phyloP scores from a whole-genome alignment of 2,329 filamentous ascomycete species.

The Fusarium continuum region DNA sequence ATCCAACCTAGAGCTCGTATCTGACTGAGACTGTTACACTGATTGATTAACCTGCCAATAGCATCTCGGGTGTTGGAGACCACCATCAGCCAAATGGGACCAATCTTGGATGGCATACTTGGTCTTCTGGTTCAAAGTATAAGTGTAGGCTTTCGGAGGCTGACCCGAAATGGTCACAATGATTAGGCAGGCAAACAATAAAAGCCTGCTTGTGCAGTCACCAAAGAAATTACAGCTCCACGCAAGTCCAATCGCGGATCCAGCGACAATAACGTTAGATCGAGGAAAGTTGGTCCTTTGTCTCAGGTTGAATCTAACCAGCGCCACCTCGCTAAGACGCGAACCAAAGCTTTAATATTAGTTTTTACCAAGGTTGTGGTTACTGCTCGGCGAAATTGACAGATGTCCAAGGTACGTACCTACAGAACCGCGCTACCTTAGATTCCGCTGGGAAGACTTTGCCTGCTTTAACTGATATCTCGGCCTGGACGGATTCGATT shows the following conservation, averaged over 20 bases:
- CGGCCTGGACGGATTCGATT: background rate
- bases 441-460: background rate
- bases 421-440: no score
- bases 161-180: background rate
- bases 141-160: background rate
- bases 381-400: slow-evolving; percentile 11
- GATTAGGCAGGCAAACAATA: background rate
- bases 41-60: background rate
- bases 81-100: background rate
- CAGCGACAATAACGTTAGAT: background rate
- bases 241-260: background rate
- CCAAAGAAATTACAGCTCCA: background rate
- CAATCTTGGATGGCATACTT: no score
- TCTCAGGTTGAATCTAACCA: slow-evolving; percentile 32
- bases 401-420: no score
- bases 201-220: background rate
- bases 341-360: slow-evolving; percentile 1
- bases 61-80: background rate
- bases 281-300: slow-evolving; percentile 6
- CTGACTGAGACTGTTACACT: background rate
- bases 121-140: no score
- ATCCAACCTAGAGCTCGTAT: background rate
- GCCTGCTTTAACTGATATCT: background rate
- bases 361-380: background rate
- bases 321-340: slow-evolving; percentile 17